Evolutionary conservation across 495 filamentous ascomycete genomes (phyloP).

Genomic region (Penicillium psychrofluorescens): DNA sequence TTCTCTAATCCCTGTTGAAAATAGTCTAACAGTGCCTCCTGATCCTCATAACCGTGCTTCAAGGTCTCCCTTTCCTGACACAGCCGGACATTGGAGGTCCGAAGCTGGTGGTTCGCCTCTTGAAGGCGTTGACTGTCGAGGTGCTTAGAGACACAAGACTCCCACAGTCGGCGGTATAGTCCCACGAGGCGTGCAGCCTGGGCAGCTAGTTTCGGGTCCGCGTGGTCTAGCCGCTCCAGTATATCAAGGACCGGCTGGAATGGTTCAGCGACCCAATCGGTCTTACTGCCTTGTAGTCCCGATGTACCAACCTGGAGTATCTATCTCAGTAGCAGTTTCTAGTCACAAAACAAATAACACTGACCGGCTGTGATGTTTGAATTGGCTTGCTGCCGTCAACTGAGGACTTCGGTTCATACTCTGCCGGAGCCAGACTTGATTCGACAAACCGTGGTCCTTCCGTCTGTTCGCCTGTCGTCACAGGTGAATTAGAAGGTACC

Average conservation of each 20-base stretch:
- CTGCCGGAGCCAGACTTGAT: no score
- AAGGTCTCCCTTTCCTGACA: neutral
- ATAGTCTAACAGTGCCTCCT: neutral
- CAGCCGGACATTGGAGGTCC: neutral
- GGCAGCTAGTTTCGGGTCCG: conserved; percentile 1
- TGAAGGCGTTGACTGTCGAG: conserved; percentile 3
- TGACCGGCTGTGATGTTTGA: no score
- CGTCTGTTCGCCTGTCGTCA: no score
- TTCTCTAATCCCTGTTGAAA: neutral
- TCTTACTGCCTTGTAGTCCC: no score
- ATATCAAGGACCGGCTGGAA: conserved; percentile 1
- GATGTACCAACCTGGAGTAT: no score
- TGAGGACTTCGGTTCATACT: no score
- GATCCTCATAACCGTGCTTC: neutral
- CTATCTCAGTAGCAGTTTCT: no score
- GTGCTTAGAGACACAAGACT: conserved; percentile 3
- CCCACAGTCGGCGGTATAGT: conserved; percentile 6
- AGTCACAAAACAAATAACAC: no score
- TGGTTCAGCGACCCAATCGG: no score
- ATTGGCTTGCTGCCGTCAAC: no score
- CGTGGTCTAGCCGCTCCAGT: neutral
- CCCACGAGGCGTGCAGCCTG: conserved; percentile 3
- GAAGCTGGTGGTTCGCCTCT: conserved; percentile 2
- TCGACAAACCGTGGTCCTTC: no score
- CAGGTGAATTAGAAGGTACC: no score